These are phyloP conservation scores for Magnusiomyces sp. DNA, from an alignment of 1,139 yeast species.

Conservation along the genomic window DNA sequence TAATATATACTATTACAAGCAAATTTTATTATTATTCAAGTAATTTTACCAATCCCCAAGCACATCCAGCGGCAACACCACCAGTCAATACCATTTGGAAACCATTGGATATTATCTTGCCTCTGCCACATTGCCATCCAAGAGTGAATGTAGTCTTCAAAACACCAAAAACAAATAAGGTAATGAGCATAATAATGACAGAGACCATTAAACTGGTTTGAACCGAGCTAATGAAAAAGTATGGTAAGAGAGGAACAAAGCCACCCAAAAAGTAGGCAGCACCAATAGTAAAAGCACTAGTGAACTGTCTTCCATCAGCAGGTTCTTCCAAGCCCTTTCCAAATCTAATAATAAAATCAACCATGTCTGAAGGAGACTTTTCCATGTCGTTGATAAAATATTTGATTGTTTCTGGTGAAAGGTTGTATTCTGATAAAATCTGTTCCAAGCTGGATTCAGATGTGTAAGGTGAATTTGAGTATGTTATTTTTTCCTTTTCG, in stretches of 20 bases:
- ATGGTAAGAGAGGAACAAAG: slow-evolving; percentile 70
- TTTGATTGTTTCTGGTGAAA: slow-evolving; percentile 54
- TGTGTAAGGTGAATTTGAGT: slow-evolving; percentile 45
- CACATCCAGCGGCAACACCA: slow-evolving; percentile 93
- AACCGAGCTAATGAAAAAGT: slow-evolving; percentile 67
- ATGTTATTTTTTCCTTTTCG: slow-evolving; percentile 49
- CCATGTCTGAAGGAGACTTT: slow-evolving; percentile 48
- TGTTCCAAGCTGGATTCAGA: slow-evolving; percentile 53
- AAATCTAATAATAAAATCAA: slow-evolving; percentile 63
- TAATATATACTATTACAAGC: too few species aligned
- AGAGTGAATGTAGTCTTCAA: slow-evolving; percentile 76
- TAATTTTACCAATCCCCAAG: slow-evolving; percentile 82
- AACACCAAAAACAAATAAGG: slow-evolving; percentile 81
- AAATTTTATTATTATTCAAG: slow-evolving; percentile 49
- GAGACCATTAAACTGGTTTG: slow-evolving; percentile 68
- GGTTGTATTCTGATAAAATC: slow-evolving; percentile 58
- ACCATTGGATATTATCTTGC: slow-evolving; percentile 67
- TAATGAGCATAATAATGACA: slow-evolving; percentile 72
- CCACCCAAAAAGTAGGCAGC: slow-evolving; percentile 71
- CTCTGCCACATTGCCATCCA: slow-evolving; percentile 61
- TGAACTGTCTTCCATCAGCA: slow-evolving; percentile 66
- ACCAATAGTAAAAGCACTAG: slow-evolving; percentile 72
- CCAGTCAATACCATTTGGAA: slow-evolving; percentile 88
- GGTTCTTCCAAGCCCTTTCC: slow-evolving; percentile 78
- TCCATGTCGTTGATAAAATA: slow-evolving; percentile 57